A percentile compares a stretch with the other conserved stretches of the same genome.
phyloP scores from a whole-genome alignment of 2,329 filamentous ascomycete species.

The Penicillium sp. region DNA sequence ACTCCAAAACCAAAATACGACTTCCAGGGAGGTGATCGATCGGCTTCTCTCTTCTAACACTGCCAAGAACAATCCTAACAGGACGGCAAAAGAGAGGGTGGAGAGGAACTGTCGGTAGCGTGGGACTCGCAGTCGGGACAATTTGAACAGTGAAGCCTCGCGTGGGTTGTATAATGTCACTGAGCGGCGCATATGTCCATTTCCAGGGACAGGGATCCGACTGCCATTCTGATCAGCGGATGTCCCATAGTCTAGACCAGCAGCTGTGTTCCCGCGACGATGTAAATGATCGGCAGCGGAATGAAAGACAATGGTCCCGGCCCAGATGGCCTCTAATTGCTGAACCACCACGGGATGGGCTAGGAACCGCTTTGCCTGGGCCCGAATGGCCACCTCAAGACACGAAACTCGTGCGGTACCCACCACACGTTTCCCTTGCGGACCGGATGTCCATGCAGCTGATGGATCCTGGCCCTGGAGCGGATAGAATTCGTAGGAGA shows the following conservation, averaged over 20 bases:
- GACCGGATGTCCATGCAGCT: conserved; percentile 37
- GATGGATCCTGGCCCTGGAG: conserved; percentile 74
- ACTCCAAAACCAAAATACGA: conserved; percentile 97
- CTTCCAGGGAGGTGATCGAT: conserved; percentile 80
- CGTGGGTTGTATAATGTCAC: conserved; percentile 88
- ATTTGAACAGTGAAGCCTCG: conserved; percentile 87
- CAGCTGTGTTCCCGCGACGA: conserved; percentile 55
- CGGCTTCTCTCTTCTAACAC: conserved; percentile 77
- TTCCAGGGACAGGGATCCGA: conserved; percentile 20
- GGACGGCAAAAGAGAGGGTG: conserved; percentile 80
- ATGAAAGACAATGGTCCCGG: conserved; percentile 92
- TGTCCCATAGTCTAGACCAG: conserved; percentile 32
- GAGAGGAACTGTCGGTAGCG: conserved; percentile 90
- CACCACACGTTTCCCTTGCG: conserved; percentile 52
- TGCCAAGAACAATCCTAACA: conserved; percentile 83
- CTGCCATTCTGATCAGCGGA: conserved; percentile 27
- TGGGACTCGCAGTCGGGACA: conserved; percentile 87
- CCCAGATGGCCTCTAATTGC: conserved; percentile 97
- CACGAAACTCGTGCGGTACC: conserved; percentile 81
- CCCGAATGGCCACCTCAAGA: conserved; percentile 88
- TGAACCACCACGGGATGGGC: conserved; percentile 90
- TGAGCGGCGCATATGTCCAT: conserved; percentile 60
- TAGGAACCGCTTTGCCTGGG: conserved; percentile 89
- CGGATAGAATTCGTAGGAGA: conserved; percentile 94
- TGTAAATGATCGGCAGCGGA: conserved; percentile 85